phyloP scores from a whole-genome alignment of 306 rosid genomes.

The Cucurbita argyrosperma region DNA sequence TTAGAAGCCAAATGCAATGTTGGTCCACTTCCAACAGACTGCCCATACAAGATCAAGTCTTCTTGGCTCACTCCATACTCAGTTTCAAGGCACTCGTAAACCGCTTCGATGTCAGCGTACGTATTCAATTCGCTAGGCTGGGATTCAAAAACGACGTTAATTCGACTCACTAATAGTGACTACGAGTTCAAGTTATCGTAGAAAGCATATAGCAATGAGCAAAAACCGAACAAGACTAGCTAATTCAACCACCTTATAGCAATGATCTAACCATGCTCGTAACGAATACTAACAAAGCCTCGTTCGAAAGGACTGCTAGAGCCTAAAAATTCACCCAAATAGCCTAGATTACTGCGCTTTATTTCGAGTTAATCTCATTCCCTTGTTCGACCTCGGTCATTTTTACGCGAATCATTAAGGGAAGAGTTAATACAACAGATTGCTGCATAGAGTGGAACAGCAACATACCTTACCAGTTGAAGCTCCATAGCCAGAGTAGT shows the following conservation, averaged over 20 bases:
- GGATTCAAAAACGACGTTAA: conserved; percentile 1
- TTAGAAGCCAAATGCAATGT: conserved; percentile 92
- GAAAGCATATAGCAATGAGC: background rate
- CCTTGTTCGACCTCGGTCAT: background rate
- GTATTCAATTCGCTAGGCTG: conserved; percentile 98
- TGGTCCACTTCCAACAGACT: conserved; percentile 97
- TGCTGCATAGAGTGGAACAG: background rate
- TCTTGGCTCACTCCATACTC: conserved; percentile 93
- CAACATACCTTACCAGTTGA: conserved; percentile 82
- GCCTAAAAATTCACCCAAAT: background rate
- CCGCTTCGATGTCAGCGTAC: conserved; percentile 91
- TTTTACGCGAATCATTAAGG: background rate
- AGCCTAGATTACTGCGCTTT: background rate
- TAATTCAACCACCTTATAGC: background rate
- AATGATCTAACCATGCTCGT: background rate
- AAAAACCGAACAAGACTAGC: background rate
- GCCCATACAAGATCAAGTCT: conserved; percentile 87
- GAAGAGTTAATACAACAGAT: background rate
- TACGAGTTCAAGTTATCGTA: background rate
- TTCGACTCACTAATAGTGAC: background rate
- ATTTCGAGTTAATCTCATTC: too few relatives aligned
- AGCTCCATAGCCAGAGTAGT: conserved; percentile 98
- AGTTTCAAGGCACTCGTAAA: conserved; percentile 83
- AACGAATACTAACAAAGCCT: background rate
- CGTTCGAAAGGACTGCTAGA: too few relatives aligned